Percentiles rank a stretch among this genome's conserved stretches.
These are phyloP conservation scores for Trametes cinnabarina DNA, from an alignment of 768 basidiomycete species.

Conservation along the genomic window DNA sequence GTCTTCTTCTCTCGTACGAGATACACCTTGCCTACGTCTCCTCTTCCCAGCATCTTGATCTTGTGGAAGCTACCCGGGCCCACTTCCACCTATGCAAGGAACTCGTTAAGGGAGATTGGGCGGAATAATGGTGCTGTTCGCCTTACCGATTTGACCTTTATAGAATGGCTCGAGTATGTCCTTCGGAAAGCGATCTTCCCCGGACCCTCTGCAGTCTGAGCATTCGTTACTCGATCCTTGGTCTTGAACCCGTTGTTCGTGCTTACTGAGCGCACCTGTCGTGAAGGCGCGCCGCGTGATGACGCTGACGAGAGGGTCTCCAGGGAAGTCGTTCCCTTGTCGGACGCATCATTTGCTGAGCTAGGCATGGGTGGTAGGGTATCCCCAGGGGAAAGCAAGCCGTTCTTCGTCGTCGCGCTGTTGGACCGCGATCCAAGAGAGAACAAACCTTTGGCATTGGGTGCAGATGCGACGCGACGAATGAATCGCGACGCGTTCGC, in stretches of 20 bases:
- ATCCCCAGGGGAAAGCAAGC: conserved; percentile 71
- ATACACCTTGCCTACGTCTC: conserved; percentile 98
- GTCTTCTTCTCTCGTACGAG: conserved; percentile 98
- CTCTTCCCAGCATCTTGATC: conserved; percentile 97
- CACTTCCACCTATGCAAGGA: conserved; percentile 74
- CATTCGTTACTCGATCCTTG: conserved; percentile 47
- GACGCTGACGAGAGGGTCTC: conserved; percentile 80
- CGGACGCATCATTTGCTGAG: conserved; percentile 46
- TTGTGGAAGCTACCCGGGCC: conserved; percentile 93
- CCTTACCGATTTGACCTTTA: conserved; percentile 86
- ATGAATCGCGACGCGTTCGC: conserved; percentile 85
- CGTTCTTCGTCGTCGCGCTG: conserved; percentile 66
- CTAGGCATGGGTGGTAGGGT: conserved; percentile 52
- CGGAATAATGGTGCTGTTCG: conserved; percentile 9
- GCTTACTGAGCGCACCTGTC: conserved; percentile 35
- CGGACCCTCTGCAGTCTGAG: conserved; percentile 43
- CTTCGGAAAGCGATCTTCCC: conserved; percentile 78
- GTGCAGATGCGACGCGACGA: conserved; percentile 93
- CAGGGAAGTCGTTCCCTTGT: conserved; percentile 66
- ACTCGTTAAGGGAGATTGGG: conserved; percentile 4
- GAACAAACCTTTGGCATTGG: conserved; percentile 93
- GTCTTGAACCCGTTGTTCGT: conserved; percentile 35
- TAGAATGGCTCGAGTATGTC: conserved; percentile 97
- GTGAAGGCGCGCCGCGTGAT: conserved; percentile 52
- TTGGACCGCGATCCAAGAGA: conserved; percentile 54